These are phyloP conservation scores for Colletotrichum phormii DNA, from an alignment of 2,329 filamentous ascomycete genomes.

Conservation along the genomic window DNA sequence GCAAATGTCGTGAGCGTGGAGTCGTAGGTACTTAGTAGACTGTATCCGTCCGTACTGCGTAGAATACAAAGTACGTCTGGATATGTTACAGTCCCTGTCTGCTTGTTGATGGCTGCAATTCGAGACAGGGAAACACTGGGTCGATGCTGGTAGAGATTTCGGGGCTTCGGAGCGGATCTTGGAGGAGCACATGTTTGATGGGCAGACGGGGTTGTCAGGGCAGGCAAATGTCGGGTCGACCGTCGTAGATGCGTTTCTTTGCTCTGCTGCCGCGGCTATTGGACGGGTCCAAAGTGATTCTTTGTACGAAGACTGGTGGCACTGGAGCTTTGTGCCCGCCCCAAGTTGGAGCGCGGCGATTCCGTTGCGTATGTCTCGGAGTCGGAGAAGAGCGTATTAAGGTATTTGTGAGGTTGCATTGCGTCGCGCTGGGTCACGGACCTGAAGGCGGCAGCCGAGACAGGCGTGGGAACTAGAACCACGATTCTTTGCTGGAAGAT, in stretches of 20 bases:
- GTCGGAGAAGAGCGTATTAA: background rate
- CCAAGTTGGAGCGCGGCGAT: constrained; percentile 2
- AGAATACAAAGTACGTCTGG: background rate
- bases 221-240: constrained; percentile 17
- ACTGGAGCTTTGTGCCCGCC: constrained; percentile 17
- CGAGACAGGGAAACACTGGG: constrained; percentile 17
- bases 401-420: constrained; percentile 2
- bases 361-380: constrained; percentile 3
- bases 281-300: constrained; percentile 6
- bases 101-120: constrained; percentile 33
- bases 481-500: background rate
- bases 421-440: background rate
- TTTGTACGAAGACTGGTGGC: background rate
- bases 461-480: constrained; percentile 8
- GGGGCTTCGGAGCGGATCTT: constrained; percentile 25
- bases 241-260: constrained; percentile 14
- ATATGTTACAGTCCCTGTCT: constrained; percentile 11
- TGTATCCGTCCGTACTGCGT: background rate
- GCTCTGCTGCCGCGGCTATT: constrained; percentile 2
- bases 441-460: constrained; percentile 8
- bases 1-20: constrained; percentile 35
- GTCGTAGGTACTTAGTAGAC: constrained; percentile 1
- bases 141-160: constrained; percentile 23
- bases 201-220: constrained; percentile 13
- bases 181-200: constrained; percentile 29